Conservation (phyloP, 2,329 filamentous ascomycete genomes). For the Fusarium haematococcum region DNA sequence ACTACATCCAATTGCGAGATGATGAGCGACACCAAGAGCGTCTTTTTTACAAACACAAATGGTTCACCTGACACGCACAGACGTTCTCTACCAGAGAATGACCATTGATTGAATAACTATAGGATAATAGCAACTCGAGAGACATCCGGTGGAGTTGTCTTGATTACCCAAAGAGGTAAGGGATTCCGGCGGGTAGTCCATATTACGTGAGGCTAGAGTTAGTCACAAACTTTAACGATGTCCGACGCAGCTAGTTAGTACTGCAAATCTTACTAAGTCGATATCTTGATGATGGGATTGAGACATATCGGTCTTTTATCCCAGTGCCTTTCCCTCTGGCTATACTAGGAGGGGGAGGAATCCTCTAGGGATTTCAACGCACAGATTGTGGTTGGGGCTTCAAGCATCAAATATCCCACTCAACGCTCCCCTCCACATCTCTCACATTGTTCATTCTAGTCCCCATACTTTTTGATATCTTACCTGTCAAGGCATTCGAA, state of each 20-base stretch:
- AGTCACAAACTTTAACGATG: constrained; percentile 3
- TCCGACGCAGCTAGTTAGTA: constrained; percentile 13
- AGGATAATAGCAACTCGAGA: background rate
- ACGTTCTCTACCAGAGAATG: background rate
- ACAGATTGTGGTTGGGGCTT: background rate
- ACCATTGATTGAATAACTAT: background rate
- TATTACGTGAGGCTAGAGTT: constrained; percentile 27
- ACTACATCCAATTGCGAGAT: background rate
- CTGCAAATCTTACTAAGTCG: constrained; percentile 12
- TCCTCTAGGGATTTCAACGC: background rate
- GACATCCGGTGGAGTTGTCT: background rate
- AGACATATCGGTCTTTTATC: background rate
- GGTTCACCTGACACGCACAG: background rate
- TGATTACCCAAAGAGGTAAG: constrained; percentile 1
- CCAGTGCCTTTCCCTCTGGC: fast-evolving
- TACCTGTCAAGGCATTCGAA: too few relatives aligned
- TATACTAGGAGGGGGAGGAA: background rate
- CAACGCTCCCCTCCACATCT: background rate
- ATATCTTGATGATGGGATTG: background rate
- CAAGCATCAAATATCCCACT: background rate
- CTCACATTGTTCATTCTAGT: background rate
- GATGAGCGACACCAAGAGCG: background rate
- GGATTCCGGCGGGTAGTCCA: background rate
- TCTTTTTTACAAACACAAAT: background rate
- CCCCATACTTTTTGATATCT: background rate